phyloP scores from a whole-genome alignment of 371 early-diverging fungal species.

The Saksenaea vasiformis region DNA sequence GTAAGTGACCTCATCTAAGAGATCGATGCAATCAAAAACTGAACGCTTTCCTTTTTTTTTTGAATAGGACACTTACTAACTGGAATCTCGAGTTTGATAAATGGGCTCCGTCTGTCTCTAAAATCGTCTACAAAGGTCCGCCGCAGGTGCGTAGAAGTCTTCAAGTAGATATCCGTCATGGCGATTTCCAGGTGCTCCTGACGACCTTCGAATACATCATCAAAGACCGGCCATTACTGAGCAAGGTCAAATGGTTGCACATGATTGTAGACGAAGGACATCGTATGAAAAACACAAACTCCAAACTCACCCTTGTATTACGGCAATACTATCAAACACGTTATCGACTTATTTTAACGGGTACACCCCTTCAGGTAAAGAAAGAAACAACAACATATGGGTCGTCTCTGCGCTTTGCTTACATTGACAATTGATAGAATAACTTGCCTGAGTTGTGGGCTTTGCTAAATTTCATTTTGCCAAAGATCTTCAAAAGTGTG shows the following conservation, averaged over 20 bases:
- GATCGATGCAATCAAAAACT: not conserved
- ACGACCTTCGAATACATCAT: constrained; percentile 99
- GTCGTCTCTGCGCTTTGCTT: no score
- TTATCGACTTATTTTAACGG: constrained; percentile 97
- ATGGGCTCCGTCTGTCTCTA: constrained; percentile 94
- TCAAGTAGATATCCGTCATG: constrained; percentile 72
- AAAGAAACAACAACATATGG: no score
- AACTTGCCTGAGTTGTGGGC: constrained; percentile 99
- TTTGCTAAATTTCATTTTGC: constrained; percentile 96
- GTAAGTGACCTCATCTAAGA: constrained; percentile 41
- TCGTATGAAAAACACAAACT: constrained; percentile 96
- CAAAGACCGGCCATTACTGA: constrained; percentile 82
- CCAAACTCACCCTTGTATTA: constrained; percentile 84
- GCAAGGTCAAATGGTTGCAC: constrained; percentile 92
- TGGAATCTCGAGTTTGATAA: constrained; percentile 97
- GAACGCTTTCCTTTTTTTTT: not conserved
- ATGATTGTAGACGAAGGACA: constrained; percentile 99
- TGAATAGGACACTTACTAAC: constrained; percentile 84
- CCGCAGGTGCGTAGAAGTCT: constrained; percentile 75
- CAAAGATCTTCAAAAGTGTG: constrained; percentile 93
- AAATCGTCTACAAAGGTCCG: constrained; percentile 90
- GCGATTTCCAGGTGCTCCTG: constrained; percentile 92
- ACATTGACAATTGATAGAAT: no score
- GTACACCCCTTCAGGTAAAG: constrained; percentile 96
- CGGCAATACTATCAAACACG: constrained; percentile 83